Conservation (phyloP, 148 eudicot species). For the Limonium bicolor region DNA sequence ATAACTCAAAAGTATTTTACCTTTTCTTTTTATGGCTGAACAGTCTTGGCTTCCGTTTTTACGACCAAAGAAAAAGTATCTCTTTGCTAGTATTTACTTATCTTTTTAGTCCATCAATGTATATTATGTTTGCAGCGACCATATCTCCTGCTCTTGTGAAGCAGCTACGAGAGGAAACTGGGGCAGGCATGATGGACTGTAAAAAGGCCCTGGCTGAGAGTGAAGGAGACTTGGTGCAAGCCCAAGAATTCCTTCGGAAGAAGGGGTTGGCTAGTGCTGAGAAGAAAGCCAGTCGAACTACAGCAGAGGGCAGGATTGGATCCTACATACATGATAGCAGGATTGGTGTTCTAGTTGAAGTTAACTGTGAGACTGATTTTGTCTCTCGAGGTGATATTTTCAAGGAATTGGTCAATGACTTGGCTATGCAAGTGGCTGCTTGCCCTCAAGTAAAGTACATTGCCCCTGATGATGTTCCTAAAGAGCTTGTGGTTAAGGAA, state of each 20-base stretch:
- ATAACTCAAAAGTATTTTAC: neutral
- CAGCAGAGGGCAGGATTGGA: slow-evolving; percentile 94
- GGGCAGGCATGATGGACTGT: slow-evolving; percentile 99
- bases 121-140: slow-evolving; percentile 22
- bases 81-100: neutral
- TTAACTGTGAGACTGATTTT: slow-evolving; percentile 92
- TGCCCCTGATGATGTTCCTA: slow-evolving; percentile 63
- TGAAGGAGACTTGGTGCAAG: slow-evolving; percentile 63
- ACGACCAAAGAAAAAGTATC: neutral
- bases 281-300: slow-evolving; percentile 75
- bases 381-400: slow-evolving; percentile 92
- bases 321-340: slow-evolving; percentile 87
- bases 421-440: slow-evolving; percentile 99
- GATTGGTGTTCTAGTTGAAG: slow-evolving; percentile 82
- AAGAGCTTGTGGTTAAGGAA: slow-evolving; percentile 60
- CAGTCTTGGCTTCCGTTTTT: too few species aligned
- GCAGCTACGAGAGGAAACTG: slow-evolving; percentile 84
- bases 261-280: slow-evolving; percentile 96
- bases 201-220: slow-evolving; percentile 84
- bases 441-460: slow-evolving; percentile 89
- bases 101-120: neutral
- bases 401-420: slow-evolving; percentile 72
- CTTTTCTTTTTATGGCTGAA: neutral
- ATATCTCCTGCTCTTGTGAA: slow-evolving; percentile 85
- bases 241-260: slow-evolving; percentile 83